A percentile compares a stretch with the other conserved stretches of the same genome.
These are phyloP conservation scores for Fusarium duplospermum DNA, from an alignment of 2,329 filamentous ascomycete genomes.

Conservation along the genomic window DNA sequence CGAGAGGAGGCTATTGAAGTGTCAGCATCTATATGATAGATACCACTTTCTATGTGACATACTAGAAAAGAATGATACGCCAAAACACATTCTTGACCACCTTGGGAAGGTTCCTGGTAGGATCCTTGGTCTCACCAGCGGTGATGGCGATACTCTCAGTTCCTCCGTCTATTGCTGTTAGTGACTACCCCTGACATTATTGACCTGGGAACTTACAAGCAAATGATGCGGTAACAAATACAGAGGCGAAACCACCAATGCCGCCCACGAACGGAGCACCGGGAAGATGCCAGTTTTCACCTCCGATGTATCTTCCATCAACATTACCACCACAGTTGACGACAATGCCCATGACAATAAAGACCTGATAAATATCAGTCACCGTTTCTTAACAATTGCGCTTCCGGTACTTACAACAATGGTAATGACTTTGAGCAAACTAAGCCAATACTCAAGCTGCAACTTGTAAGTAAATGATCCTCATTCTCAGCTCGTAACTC, in stretches of 20 bases:
- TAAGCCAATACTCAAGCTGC: conserved; percentile 68
- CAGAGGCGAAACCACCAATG: conserved; percentile 73
- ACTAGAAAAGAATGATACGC: conserved; percentile 67
- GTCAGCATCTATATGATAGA: neutral
- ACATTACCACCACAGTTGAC: conserved; percentile 65
- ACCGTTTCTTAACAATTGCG: accelerated
- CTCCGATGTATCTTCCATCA: conserved; percentile 66
- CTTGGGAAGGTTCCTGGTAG: conserved; percentile 68
- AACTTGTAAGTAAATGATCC: conserved; percentile 47
- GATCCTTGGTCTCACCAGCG: conserved; percentile 73
- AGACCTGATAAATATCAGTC: conserved; percentile 52
- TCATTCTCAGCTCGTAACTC: too few species aligned
- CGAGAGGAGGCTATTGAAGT: conserved; percentile 49
- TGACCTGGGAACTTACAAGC: conserved; percentile 57
- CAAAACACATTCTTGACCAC: conserved; percentile 75
- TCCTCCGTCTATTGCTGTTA: conserved; percentile 52
- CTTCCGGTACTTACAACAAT: conserved; percentile 53
- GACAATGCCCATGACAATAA: conserved; percentile 72
- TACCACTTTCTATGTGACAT: neutral
- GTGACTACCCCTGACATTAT: neutral
- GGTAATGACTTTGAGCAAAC: conserved; percentile 64
- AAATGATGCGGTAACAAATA: conserved; percentile 66
- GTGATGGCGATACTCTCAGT: conserved; percentile 75
- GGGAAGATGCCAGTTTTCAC: conserved; percentile 66
- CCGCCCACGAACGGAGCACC: conserved; percentile 74